A percentile compares a stretch with the other conserved stretches of the same genome.
phyloP scores from a whole-genome alignment of 2,329 filamentous ascomycete genomes.

The Cadophora malorum region DNA sequence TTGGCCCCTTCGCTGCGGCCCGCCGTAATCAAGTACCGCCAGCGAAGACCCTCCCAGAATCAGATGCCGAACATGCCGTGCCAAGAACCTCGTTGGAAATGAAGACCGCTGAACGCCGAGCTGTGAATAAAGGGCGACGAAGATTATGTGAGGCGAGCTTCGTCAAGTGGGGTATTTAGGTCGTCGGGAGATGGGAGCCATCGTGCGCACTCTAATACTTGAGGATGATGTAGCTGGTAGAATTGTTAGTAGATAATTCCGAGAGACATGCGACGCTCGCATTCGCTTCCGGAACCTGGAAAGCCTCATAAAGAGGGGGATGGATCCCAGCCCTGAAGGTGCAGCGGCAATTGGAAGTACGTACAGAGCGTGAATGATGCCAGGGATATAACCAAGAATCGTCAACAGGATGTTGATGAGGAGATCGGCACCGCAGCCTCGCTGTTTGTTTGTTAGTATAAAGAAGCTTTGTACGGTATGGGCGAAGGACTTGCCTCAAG shows the following conservation, averaged over 20 bases:
- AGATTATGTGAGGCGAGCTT: slow-evolving; percentile 30
- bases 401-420: slow-evolving; percentile 93
- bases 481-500: slow-evolving; percentile 61
- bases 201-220: slow-evolving; percentile 69
- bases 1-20: slow-evolving; percentile 13
- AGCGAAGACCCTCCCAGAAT: slow-evolving; percentile 4
- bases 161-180: slow-evolving; percentile 20
- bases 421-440: slow-evolving; percentile 84
- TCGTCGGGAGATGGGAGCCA: slow-evolving; percentile 3
- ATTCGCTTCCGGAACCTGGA: slow-evolving; percentile 5
- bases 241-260: slow-evolving; percentile 29
- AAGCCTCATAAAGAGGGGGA: slow-evolving; percentile 10
- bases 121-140: slow-evolving; percentile 26
- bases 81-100: slow-evolving; percentile 26
- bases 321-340: not conserved
- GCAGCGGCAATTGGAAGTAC: slow-evolving; percentile 44
- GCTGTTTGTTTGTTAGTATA: slow-evolving; percentile 48
- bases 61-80: slow-evolving; percentile 33
- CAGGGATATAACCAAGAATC: slow-evolving; percentile 73
- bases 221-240: slow-evolving; percentile 77
- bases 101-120: slow-evolving; percentile 32
- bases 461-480: not conserved
- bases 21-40: slow-evolving; percentile 18
- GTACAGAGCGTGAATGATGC: slow-evolving; percentile 90
- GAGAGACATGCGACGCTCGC: slow-evolving; percentile 9